Conservation (phyloP, 2,329 filamentous ascomycete species). For the Parastagonospora nodorum region DNA sequence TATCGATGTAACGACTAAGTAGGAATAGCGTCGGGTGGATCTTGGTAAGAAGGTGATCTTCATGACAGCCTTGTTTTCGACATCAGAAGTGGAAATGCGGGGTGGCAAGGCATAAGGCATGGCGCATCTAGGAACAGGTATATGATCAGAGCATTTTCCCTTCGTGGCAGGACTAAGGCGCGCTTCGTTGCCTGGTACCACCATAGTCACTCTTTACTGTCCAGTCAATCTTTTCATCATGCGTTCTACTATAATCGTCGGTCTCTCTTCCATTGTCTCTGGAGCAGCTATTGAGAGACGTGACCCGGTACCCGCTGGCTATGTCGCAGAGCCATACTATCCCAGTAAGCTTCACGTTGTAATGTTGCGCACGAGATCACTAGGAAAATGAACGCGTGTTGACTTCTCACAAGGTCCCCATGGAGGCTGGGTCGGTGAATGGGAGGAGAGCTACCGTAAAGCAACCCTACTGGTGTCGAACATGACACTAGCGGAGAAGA, state of each 20-base stretch:
- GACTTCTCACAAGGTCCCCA: conserved; percentile 56
- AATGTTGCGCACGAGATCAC: not conserved
- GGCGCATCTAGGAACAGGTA: conserved; percentile 3
- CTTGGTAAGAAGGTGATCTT: conserved; percentile 3
- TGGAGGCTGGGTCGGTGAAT: conserved; percentile 72
- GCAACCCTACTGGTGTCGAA: conserved; percentile 70
- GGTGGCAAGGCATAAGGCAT: conserved; percentile 7
- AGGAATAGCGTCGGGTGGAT: conserved; percentile 9
- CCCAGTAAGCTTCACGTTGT: conserved; percentile 48
- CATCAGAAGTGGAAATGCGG: conserved; percentile 5
- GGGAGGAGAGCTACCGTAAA: conserved; percentile 72
- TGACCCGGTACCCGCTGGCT: conserved; percentile 39
- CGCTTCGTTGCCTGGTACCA: conserved; percentile 5
- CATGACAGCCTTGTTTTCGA: not conserved
- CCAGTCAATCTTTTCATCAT: conserved; percentile 20
- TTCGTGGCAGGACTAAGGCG: not conserved
- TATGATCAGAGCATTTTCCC: conserved; percentile 7
- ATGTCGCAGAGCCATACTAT: conserved; percentile 65
- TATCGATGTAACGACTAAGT: conserved; percentile 10
- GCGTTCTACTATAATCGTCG: conserved; percentile 27
- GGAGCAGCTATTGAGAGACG: conserved; percentile 37
- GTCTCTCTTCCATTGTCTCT: conserved; percentile 22
- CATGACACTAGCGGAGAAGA: conserved; percentile 82
- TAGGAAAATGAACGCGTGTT: not conserved
- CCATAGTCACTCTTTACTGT: conserved; percentile 3